Percentiles rank a stretch among this genome's conserved stretches.
Evolutionary conservation across 129 eudicot species (phyloP).

Genomic region (Ambrosia trifida): DNA sequence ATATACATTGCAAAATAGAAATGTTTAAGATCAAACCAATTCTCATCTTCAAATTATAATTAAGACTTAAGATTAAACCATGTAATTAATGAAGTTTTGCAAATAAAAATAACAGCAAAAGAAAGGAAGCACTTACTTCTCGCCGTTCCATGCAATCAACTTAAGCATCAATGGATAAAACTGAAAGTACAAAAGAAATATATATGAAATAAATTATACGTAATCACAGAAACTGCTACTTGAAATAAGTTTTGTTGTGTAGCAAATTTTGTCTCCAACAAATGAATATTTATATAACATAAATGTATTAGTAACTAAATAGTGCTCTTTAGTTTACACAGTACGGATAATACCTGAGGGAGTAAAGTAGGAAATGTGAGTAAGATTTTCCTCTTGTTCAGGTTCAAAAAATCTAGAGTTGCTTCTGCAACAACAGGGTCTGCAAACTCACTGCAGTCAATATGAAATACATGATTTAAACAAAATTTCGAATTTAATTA

Average conservation of each 20-base stretch:
- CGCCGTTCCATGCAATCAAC: constrained; percentile 94
- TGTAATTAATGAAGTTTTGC: not conserved
- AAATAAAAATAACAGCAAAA: not conserved
- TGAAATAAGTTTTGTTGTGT: constrained; percentile 2
- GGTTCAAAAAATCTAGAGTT: constrained; percentile 69
- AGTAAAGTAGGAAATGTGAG: constrained; percentile 70
- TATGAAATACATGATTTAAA: constrained; percentile 16
- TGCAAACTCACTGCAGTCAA: constrained; percentile 89
- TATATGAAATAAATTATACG: constrained; percentile 10
- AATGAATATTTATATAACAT: not conserved
- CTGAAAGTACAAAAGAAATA: constrained; percentile 42
- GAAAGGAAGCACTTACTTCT: constrained; percentile 59
- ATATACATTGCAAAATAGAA: not conserved
- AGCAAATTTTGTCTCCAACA: constrained; percentile 3
- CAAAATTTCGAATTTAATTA: not conserved
- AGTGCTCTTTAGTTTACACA: not conserved
- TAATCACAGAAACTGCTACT: not conserved
- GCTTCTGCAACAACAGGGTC: constrained; percentile 91
- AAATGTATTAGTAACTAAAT: constrained; percentile 11
- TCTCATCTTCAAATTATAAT: not conserved
- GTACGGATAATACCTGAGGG: constrained; percentile 63
- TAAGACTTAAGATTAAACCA: not conserved
- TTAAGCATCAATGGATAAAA: constrained; percentile 87
- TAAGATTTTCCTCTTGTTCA: constrained; percentile 62
- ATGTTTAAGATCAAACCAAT: not conserved